Evolutionary conservation across 2,329 filamentous ascomycete genomes (phyloP).

Genomic region (Botrytis fragariae): DNA sequence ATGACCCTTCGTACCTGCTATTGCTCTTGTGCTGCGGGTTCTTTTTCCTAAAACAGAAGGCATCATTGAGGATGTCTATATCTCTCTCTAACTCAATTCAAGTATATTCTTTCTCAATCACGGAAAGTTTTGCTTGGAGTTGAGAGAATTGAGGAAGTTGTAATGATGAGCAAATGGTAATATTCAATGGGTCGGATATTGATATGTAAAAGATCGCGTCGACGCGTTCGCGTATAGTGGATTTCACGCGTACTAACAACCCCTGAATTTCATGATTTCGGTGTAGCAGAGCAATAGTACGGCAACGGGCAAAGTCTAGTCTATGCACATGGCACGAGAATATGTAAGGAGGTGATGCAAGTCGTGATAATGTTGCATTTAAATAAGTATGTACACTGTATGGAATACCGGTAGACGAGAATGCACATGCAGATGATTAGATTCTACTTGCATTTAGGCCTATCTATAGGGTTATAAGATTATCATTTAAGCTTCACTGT

Average conservation of each 20-base stretch:
- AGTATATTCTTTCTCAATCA: constrained; percentile 23
- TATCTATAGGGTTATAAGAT: neutral
- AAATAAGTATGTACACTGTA: neutral
- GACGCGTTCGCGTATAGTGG: constrained; percentile 16
- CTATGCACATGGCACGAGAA: neutral
- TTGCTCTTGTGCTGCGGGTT: constrained; percentile 41
- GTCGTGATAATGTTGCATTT: neutral
- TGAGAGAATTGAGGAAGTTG: constrained; percentile 10
- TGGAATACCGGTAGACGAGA: neutral
- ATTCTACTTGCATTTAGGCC: neutral
- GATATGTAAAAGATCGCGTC: constrained; percentile 6
- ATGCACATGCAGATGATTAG: neutral
- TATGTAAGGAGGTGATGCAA: neutral
- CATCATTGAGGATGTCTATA: constrained; percentile 30
- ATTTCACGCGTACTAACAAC: constrained; percentile 3
- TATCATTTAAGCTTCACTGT: neutral
- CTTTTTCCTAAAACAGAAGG: constrained; percentile 48
- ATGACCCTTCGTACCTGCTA: constrained; percentile 39
- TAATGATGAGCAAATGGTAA: constrained; percentile 1
- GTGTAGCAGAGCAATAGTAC: neutral
- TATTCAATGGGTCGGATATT: neutral
- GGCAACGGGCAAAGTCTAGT: neutral
- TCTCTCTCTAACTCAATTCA: neutral
- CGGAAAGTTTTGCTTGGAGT: constrained; percentile 7
- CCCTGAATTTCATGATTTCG: constrained; percentile 3